phyloP scores from a whole-genome alignment of 345 rosid species.

The Citrus hindsii region DNA sequence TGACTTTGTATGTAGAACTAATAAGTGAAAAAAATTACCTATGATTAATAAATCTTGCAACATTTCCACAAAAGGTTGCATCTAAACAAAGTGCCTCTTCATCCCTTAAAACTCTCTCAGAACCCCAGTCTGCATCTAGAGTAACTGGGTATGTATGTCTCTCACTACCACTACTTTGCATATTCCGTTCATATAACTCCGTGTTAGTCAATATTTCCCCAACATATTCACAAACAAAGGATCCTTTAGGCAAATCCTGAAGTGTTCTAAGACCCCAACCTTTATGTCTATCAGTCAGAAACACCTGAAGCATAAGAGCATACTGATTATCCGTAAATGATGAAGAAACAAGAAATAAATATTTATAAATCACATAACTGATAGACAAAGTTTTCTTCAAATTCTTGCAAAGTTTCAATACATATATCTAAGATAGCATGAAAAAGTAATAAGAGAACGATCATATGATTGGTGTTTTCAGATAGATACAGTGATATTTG shows the following conservation, averaged over 20 bases:
- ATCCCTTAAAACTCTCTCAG: constrained; percentile 52
- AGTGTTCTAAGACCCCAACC: constrained; percentile 91
- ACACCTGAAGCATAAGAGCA: constrained; percentile 52
- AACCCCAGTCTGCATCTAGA: constrained; percentile 83
- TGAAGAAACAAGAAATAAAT: background rate
- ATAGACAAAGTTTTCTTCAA: background rate
- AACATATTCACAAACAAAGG: constrained; percentile 78
- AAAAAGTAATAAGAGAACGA: background rate
- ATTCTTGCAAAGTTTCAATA: background rate
- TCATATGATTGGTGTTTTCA: background rate
- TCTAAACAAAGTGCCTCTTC: constrained; percentile 89
- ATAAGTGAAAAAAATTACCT: constrained; percentile 42
- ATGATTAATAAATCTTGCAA: constrained; percentile 90
- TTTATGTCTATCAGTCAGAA: constrained; percentile 63
- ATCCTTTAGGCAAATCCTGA: constrained; percentile 81
- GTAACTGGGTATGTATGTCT: constrained; percentile 59
- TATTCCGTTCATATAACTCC: constrained; percentile 59
- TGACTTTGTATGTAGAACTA: background rate
- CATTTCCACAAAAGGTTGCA: constrained; percentile 71
- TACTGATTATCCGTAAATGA: background rate
- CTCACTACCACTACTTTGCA: constrained; percentile 30
- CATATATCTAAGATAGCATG: background rate
- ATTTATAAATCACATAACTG: background rate
- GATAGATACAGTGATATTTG: background rate
- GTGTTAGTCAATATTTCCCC: constrained; percentile 82